Conservation (phyloP, 169 alveolate genomes). For the Plasmodium reichenowi region DNA sequence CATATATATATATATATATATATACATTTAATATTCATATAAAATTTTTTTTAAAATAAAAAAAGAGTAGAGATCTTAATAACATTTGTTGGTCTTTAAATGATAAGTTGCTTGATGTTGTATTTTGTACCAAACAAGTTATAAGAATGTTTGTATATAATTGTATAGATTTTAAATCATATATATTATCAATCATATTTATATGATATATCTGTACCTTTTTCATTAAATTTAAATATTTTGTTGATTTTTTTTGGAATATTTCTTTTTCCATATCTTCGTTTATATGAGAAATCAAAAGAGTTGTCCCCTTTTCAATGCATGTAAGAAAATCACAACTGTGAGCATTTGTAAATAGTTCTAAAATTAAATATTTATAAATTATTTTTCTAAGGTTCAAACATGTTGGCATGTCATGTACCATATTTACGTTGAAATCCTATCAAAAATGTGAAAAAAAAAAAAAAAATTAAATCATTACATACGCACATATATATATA, state of each 20-base stretch:
- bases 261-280: neutral
- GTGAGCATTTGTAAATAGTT: conserved; percentile 29
- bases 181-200: conserved; percentile 26
- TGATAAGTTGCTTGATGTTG: conserved; percentile 35
- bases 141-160: conserved; percentile 41
- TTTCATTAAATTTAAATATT: conserved; percentile 7
- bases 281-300: neutral
- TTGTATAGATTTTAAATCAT: conserved; percentile 42
- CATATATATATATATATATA: neutral
- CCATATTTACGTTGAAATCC: conserved; percentile 43
- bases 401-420: conserved; percentile 8
- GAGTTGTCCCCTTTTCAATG: neutral
- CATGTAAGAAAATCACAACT: neutral
- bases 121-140: conserved; percentile 41
- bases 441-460: conserved; percentile 4
- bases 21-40: neutral
- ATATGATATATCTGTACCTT: conserved; percentile 45
- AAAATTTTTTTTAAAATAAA: conserved; percentile 29
- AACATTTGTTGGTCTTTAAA: conserved; percentile 42
- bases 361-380: conserved; percentile 44
- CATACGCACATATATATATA: neutral
- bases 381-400: conserved; percentile 29
- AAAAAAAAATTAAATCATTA: neutral
- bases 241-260: conserved; percentile 3
- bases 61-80: conserved; percentile 32